Base-by-base conservation (phyloP, 148 eudicot species). In the Euryodendron excelsum region DNA sequence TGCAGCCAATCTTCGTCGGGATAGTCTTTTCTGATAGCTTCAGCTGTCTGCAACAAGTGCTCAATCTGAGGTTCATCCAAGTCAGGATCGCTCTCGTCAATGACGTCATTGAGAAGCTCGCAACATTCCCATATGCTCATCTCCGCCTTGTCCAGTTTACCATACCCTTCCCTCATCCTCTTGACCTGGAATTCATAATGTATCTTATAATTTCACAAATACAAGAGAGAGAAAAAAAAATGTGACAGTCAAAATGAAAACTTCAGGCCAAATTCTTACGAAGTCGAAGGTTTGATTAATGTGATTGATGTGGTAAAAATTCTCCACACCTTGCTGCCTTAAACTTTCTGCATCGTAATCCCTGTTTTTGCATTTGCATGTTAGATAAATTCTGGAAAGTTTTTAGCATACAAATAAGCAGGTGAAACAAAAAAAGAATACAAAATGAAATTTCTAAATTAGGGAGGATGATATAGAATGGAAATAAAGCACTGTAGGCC, bases 71-170 rank as follows among this genome's bases (percentile, higher is more conserved):
- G 99, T 67, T 95, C 98, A 74, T 95, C 99, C 75, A 95, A 72
- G 36, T 95, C 97, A 18, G 99, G 99, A 41, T 91, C 96, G 72
- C 99, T 95, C 72, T 95, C 99, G 21, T 95, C 99, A 1, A 95
- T 92, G 1, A 95, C 91, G 5, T 91, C 82, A 77, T 95, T 93
- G 0, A 93, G 84, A 6, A 93, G 96, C 77, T 89, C 97, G 78
- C 99, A 95, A 39, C 98, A 90, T 61, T 95, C 99, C 99, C 99
- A 93, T 69, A 95, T 95, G 87, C 98, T 93, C 98, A 95, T 93
- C 82, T 93, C 98, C 18, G 82, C 88, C 78, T 84, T 93, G 80
- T 95, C 83, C 81, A 90, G 69, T 76, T 91, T 93, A 17, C 80
- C 87, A 80, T 93, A 95, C 70, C 86, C 88, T 61, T 79, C 90